Conservation (phyloP, 805 yeast species). For the Saccharomycopsis synnaedendra region DNA sequence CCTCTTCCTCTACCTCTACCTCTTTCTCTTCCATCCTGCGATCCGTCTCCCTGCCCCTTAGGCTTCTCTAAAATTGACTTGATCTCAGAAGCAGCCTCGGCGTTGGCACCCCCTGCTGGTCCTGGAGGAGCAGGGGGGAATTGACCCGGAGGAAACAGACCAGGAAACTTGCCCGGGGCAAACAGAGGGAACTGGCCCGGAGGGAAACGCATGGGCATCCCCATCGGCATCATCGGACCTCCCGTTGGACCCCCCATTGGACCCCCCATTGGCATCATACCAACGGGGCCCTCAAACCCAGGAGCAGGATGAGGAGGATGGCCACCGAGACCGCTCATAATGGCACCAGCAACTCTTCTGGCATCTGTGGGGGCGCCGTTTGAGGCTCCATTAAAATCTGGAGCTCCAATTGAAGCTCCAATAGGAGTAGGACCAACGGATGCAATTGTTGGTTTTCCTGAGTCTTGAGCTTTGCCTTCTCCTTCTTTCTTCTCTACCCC, state of each 20-base stretch:
- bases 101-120: not conserved
- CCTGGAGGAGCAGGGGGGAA: conserved; percentile 18
- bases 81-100: not conserved
- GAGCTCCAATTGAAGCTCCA: not conserved
- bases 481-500: conserved; percentile 1
- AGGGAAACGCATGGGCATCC: no score
- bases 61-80: conserved; percentile 6
- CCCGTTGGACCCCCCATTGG: no score
- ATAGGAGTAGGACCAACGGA: not conserved
- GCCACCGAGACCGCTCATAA: no score
- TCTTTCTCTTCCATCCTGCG: conserved; percentile 12
- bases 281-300: no score
- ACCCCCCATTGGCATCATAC: no score
- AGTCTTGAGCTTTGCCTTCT: conserved; percentile 1
- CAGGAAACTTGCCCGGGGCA: no score
- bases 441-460: not conserved
- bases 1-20: conserved; percentile 16
- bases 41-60: not conserved
- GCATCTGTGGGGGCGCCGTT: no score
- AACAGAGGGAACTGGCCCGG: no score
- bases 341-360: no score
- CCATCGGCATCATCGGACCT: no score
- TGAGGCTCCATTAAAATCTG: no score
- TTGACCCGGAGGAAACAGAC: not conserved
- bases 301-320: no score